Evolutionary conservation across 805 yeast species (phyloP).

Genomic region (Brettanomyces nanus): DNA sequence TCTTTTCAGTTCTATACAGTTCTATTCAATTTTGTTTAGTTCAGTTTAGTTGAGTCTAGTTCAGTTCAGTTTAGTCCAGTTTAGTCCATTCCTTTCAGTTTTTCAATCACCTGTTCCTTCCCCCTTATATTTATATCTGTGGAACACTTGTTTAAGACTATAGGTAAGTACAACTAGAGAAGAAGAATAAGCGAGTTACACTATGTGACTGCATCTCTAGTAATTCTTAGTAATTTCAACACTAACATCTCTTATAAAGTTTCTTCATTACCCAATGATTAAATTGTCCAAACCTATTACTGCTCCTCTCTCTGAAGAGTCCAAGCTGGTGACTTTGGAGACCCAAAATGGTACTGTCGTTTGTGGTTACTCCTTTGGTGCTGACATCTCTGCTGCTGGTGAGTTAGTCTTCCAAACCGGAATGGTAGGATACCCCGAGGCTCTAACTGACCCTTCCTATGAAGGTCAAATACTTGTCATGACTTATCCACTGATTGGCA

Average conservation of each 20-base stretch:
- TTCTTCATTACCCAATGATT: too few species aligned
- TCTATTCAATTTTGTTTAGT: not conserved
- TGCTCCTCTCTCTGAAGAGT: slow-evolving; percentile 74
- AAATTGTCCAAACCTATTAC: slow-evolving; percentile 72
- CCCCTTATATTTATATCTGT: too few species aligned
- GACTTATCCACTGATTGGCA: slow-evolving; percentile 95
- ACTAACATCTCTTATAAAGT: too few species aligned
- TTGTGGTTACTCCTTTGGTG: slow-evolving; percentile 97
- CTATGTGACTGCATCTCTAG: too few species aligned
- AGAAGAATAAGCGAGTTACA: too few species aligned
- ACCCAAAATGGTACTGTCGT: slow-evolving; percentile 77
- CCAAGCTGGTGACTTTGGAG: slow-evolving; percentile 80
- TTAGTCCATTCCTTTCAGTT: slow-evolving; percentile 3
- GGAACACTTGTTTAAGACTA: too few species aligned
- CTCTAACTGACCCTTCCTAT: slow-evolving; percentile 96
- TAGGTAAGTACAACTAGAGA: too few species aligned
- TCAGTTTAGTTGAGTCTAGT: not conserved
- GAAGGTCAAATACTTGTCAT: slow-evolving; percentile 95
- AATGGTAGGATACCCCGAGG: slow-evolving; percentile 99
- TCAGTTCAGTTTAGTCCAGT: not conserved
- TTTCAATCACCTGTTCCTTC: not conserved
- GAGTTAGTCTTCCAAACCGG: slow-evolving; percentile 99
- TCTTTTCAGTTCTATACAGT: not conserved
- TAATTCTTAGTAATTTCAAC: too few species aligned
- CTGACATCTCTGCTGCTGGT: slow-evolving; percentile 82